Percentiles rank a stretch among this genome's conserved stretches.
These are phyloP conservation scores for Suhomyces kilbournensis DNA, from an alignment of 805 yeast species.

Conservation along the genomic window DNA sequence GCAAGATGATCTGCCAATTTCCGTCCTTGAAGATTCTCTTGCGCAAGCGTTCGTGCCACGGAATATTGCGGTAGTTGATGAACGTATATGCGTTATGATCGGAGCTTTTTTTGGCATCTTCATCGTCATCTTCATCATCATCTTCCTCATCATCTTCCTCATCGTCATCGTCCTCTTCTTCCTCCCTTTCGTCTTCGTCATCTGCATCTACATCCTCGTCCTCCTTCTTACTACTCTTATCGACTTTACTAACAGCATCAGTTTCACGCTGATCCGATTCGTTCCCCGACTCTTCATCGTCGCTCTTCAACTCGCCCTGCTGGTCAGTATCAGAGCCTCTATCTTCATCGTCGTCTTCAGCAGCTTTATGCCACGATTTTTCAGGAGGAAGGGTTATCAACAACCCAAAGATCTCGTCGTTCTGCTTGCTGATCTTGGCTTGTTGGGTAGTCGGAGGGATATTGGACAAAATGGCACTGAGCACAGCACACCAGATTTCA, in stretches of 20 bases:
- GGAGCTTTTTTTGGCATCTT: slow-evolving; percentile 12
- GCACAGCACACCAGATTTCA: slow-evolving; percentile 66
- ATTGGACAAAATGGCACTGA: slow-evolving; percentile 53
- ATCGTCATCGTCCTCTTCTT: slow-evolving; percentile 10
- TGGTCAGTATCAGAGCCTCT: slow-evolving; percentile 18
- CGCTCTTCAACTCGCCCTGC: slow-evolving; percentile 18
- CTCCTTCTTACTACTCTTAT: slow-evolving; percentile 3
- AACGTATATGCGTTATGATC: slow-evolving; percentile 45
- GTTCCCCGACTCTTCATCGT: slow-evolving; percentile 21
- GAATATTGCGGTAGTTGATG: slow-evolving; percentile 54
- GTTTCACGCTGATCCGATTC: slow-evolving; percentile 9
- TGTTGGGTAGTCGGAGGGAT: slow-evolving; percentile 24
- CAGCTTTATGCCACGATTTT: slow-evolving; percentile 18
- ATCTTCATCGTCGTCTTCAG: slow-evolving; percentile 19
- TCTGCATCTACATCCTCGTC: slow-evolving; percentile 20
- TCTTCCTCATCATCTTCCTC: slow-evolving; percentile 14
- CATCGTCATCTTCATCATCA: slow-evolving; percentile 22
- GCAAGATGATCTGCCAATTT: slow-evolving; percentile 73
- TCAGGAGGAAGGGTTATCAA: slow-evolving; percentile 31
- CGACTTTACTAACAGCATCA: slow-evolving; percentile 9
- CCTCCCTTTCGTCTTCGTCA: slow-evolving; percentile 12
- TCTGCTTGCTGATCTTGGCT: slow-evolving; percentile 33
- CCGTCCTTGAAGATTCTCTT: slow-evolving; percentile 79
- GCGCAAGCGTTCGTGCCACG: slow-evolving; percentile 78
- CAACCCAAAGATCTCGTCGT: slow-evolving; percentile 30